Evolutionary conservation across 306 rosid species (phyloP).

Genomic region (Quercus mongolica): DNA sequence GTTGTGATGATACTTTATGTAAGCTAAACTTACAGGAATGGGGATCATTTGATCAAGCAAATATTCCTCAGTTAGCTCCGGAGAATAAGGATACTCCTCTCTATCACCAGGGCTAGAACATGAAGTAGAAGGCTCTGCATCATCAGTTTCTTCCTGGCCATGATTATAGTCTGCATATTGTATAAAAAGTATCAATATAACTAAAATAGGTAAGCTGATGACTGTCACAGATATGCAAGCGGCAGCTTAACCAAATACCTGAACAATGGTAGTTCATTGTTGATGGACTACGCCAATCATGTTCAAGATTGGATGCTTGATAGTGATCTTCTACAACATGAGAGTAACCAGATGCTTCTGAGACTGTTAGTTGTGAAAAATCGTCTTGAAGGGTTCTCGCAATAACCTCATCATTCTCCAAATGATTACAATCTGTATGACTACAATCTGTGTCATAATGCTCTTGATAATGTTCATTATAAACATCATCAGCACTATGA

Average conservation of each 20-base stretch:
- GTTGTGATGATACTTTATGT: neutral
- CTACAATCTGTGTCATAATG: conserved; percentile 43
- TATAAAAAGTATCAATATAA: conserved; percentile 11
- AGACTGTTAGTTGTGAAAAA: conserved; percentile 48
- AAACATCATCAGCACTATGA: conserved; percentile 35
- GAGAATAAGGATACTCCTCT: conserved; percentile 26
- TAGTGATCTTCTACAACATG: conserved; percentile 41
- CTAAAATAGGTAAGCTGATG: conserved; percentile 10
- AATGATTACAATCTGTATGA: conserved; percentile 37
- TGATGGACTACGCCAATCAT: conserved; percentile 54
- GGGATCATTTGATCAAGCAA: conserved; percentile 57
- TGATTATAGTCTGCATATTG: conserved; percentile 36
- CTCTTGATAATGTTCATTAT: conserved; percentile 40
- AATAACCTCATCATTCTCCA: conserved; percentile 80
- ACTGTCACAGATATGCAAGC: neutral
- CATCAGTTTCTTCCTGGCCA: conserved; percentile 35
- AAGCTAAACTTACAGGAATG: conserved; percentile 62
- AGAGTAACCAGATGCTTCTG: conserved; percentile 44
- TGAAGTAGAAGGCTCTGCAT: conserved; percentile 49
- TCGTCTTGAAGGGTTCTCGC: conserved; percentile 79
- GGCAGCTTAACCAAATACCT: conserved; percentile 35
- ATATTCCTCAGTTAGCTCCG: conserved; percentile 39
- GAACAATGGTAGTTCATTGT: conserved; percentile 45
- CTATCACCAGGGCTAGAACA: conserved; percentile 53
- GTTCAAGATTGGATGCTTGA: conserved; percentile 37